Evolutionary conservation across 768 basidiomycete genomes (phyloP).

Genomic region (Asterophora parasitica): DNA sequence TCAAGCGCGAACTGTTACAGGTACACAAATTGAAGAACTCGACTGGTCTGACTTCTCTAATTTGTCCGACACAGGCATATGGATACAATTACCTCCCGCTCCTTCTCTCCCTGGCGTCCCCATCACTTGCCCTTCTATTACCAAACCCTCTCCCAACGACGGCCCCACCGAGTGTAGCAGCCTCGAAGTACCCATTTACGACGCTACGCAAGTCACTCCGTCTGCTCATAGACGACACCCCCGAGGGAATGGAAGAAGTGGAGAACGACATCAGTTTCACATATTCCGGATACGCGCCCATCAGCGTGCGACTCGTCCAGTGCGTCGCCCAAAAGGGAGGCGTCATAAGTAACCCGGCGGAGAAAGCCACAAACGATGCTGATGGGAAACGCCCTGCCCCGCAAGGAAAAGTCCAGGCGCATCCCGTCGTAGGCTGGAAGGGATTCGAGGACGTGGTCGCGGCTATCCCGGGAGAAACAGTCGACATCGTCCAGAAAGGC

Average conservation of each 20-base stretch:
- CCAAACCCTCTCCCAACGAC: slow-evolving; percentile 63
- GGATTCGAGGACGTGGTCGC: slow-evolving; percentile 91
- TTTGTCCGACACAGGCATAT: slow-evolving; percentile 50
- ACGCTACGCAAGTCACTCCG: slow-evolving; percentile 77
- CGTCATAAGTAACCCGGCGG: slow-evolving; percentile 75
- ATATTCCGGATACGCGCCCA: slow-evolving; percentile 95
- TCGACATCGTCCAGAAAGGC: slow-evolving; percentile 65
- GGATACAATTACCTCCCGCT: slow-evolving; percentile 70
- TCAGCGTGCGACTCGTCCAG: slow-evolving; percentile 88
- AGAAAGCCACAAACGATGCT: slow-evolving; percentile 31
- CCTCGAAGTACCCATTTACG: slow-evolving; percentile 66
- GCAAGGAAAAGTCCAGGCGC: slow-evolving; percentile 67
- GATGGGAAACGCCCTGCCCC: slow-evolving; percentile 26
- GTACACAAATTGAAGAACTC: slow-evolving; percentile 20
- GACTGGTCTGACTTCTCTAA: slow-evolving; percentile 23
- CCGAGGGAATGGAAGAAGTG: slow-evolving; percentile 70
- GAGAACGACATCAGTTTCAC: slow-evolving; percentile 96
- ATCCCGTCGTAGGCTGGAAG: slow-evolving; percentile 94
- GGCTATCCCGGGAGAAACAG: slow-evolving; percentile 77
- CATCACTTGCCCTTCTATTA: slow-evolving; percentile 63
- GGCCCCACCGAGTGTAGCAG: slow-evolving; percentile 31
- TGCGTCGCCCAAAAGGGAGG: slow-evolving; percentile 89
- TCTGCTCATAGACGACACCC: slow-evolving; percentile 85
- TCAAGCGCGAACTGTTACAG: slow-evolving; percentile 92
- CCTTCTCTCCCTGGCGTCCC: slow-evolving; percentile 57